phyloP scores from a whole-genome alignment of 2,329 filamentous ascomycete species.

The Fusarium camptoceras region DNA sequence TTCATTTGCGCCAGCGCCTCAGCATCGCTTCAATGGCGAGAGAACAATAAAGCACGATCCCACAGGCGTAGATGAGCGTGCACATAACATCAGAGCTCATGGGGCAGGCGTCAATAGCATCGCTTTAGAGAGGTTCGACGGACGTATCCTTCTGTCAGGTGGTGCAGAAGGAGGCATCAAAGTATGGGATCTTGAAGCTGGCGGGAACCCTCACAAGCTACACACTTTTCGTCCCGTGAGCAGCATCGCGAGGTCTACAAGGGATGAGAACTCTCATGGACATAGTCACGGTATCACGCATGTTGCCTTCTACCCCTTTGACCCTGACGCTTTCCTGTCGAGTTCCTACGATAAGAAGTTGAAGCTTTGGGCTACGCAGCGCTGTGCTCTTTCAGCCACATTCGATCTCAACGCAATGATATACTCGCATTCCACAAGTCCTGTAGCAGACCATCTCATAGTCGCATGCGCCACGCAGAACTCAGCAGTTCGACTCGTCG shows the following conservation, averaged over 20 bases:
- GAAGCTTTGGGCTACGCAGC: slow-evolving; percentile 78
- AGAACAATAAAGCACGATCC: slow-evolving; percentile 24
- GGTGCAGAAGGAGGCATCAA: slow-evolving; percentile 87
- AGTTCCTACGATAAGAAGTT: slow-evolving; percentile 82
- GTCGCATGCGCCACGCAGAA: slow-evolving; percentile 91
- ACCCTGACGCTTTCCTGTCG: slow-evolving; percentile 79
- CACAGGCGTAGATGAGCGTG: slow-evolving; percentile 45
- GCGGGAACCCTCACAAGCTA: slow-evolving; percentile 56
- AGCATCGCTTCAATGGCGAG: slow-evolving; percentile 76
- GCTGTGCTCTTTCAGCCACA: slow-evolving; percentile 69
- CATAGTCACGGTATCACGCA: slow-evolving; percentile 81
- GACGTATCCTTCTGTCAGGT: slow-evolving; percentile 80
- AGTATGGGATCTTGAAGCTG: slow-evolving; percentile 85
- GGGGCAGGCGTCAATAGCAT: slow-evolving; percentile 82
- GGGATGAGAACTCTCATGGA: slow-evolving; percentile 46
- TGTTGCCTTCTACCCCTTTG: slow-evolving; percentile 82
- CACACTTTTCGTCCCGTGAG: slow-evolving; percentile 67
- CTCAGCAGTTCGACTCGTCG: slow-evolving; percentile 84
- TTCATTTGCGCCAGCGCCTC: slow-evolving; percentile 74
- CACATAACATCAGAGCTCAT: slow-evolving; percentile 71
- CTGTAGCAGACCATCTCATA: slow-evolving; percentile 77
- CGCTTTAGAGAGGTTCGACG: slow-evolving; percentile 84
- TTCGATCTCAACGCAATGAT: slow-evolving; percentile 77
- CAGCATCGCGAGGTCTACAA: slow-evolving; percentile 59
- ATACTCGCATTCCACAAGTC: slow-evolving; percentile 82